Evolutionary conservation across 495 filamentous ascomycete species (phyloP).

Genomic region (Lasiosphaeria hispida): DNA sequence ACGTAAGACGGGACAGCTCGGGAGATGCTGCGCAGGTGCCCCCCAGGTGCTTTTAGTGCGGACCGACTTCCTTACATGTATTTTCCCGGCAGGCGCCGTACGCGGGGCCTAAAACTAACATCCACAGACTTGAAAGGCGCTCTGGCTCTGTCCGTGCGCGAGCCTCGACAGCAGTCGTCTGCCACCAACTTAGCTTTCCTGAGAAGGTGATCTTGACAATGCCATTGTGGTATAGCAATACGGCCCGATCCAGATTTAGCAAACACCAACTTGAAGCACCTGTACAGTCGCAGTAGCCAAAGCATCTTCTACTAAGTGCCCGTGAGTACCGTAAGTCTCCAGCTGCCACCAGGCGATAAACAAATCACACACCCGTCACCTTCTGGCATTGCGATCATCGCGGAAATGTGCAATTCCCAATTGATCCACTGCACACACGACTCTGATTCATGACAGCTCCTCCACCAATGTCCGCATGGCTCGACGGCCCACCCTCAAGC

Average conservation of each 20-base stretch:
- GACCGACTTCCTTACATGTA: background rate
- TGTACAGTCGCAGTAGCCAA: no score
- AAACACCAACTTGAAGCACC: no score
- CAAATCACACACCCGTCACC: no score
- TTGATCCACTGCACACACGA: background rate
- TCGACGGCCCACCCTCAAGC: background rate
- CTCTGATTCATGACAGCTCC: background rate
- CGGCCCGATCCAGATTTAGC: slow-evolving; percentile 1
- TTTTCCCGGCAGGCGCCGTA: slow-evolving; percentile 22
- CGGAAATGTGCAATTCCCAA: no score
- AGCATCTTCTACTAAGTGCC: no score
- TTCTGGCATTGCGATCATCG: no score
- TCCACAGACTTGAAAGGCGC: background rate
- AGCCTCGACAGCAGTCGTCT: no score
- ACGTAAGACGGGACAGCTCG: no score
- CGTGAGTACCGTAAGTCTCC: no score
- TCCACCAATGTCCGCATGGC: background rate
- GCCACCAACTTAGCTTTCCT: no score
- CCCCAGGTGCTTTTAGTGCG: background rate
- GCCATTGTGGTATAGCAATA: background rate
- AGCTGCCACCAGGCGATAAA: no score
- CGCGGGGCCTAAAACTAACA: slow-evolving; percentile 17
- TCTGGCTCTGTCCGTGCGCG: no score
- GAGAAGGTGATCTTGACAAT: background rate
- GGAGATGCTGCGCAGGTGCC: background rate